Percentiles rank a stretch among this genome's conserved stretches.
Conservation (phyloP, 257 asterid species). For the Solanum bukasovii region DNA sequence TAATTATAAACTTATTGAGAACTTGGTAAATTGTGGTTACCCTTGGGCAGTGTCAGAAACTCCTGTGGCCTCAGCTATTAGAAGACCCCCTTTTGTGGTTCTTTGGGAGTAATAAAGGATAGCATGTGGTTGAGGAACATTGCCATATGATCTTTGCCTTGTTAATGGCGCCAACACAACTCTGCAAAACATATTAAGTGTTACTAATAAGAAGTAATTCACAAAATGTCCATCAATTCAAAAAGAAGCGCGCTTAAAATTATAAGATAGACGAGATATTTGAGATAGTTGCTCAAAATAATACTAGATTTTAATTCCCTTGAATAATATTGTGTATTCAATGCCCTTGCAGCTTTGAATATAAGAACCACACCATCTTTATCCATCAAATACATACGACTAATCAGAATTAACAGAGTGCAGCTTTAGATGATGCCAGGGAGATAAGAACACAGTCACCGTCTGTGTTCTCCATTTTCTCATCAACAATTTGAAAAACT, state of each 20-base stretch:
- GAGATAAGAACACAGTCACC: neutral
- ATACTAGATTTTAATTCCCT: neutral
- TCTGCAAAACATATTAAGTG: slow-evolving; percentile 13
- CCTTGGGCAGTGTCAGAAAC: slow-evolving; percentile 36
- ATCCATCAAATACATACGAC: neutral
- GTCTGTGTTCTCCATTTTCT: too few relatives aligned
- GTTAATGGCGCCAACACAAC: slow-evolving; percentile 64
- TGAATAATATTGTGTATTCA: neutral
- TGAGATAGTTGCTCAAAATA: neutral
- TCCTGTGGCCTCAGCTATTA: slow-evolving; percentile 45
- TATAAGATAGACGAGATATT: too few relatives aligned
- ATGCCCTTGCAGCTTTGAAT: neutral
- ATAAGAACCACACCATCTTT: neutral
- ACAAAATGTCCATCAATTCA: too few relatives aligned
- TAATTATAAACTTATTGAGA: neutral
- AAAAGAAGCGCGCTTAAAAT: too few relatives aligned
- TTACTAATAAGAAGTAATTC: too few relatives aligned
- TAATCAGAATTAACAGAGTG: too few relatives aligned
- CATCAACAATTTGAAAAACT: too few relatives aligned
- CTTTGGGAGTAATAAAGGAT: slow-evolving; percentile 56
- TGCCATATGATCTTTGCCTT: slow-evolving; percentile 45
- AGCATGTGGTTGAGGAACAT: slow-evolving; percentile 38
- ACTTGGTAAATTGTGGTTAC: neutral
- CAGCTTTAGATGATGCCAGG: neutral
- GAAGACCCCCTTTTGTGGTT: neutral